Conservation (phyloP, 139 green algal species). For the Chlorella sp. region DNA sequence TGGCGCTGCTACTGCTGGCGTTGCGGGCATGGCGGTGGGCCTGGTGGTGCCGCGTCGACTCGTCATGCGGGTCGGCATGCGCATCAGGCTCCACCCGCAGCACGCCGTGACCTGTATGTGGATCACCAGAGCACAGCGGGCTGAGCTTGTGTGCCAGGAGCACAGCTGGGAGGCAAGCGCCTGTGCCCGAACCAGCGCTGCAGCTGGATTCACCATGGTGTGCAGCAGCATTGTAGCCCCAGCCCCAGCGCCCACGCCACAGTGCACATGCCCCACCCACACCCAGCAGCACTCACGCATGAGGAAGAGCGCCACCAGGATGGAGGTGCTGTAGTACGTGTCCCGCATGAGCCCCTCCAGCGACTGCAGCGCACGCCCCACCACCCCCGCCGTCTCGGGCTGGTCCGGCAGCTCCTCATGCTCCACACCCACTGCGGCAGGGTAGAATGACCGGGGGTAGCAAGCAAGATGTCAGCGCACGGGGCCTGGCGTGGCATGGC, state of each 20-base stretch:
- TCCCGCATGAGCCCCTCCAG: slow-evolving; percentile 2
- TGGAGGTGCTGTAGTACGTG: slow-evolving; percentile 11
- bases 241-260: no score
- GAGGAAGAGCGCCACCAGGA: slow-evolving; percentile 19
- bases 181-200: no score
- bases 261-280: no score
- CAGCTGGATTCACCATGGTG: no score
- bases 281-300: slow-evolving; percentile 11
- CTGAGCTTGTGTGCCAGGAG: no score
- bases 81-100: slow-evolving; percentile 19
- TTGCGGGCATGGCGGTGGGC: slow-evolving; percentile 13
- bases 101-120: not conserved
- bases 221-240: no score
- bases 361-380: slow-evolving; percentile 3
- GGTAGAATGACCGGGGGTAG: no score
- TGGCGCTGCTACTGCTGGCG: not conserved
- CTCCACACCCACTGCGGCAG: slow-evolving; percentile 7
- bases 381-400: not conserved
- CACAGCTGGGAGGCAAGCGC: no score
- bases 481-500: no score
- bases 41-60: not conserved
- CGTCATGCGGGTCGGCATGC: not conserved
- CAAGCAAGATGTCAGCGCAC: no score
- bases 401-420: slow-evolving; percentile 1
- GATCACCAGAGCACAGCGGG: no score